Percentiles rank a stretch among this genome's conserved stretches.
Conservation (phyloP, 2,329 filamentous ascomycete genomes). For the Ceratocystis cacaofunesta region DNA sequence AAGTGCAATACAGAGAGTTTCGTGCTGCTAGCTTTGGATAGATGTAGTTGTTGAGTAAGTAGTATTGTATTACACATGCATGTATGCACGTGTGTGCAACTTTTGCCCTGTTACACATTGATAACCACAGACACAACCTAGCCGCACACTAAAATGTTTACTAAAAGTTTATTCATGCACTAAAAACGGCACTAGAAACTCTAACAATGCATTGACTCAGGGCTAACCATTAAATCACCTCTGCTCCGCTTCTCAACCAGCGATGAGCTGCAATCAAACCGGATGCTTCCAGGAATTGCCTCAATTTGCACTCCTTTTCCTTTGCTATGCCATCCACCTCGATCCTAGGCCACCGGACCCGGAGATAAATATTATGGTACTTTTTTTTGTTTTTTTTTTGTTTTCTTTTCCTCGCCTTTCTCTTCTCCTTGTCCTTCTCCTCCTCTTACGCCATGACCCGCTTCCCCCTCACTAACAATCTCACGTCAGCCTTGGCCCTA, state of each 20-base stretch:
- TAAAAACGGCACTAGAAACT: slow-evolving; percentile 1
- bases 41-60: background rate
- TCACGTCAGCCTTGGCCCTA: background rate
- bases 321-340: background rate
- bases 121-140: background rate
- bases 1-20: background rate
- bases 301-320: background rate
- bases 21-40: background rate
- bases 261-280: background rate
- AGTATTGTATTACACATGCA: background rate
- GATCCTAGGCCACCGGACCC: background rate
- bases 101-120: background rate
- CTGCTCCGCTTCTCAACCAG: background rate
- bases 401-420: background rate
- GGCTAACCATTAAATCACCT: background rate
- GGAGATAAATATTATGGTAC: background rate
- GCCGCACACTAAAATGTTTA: background rate
- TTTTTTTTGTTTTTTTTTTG: background rate
- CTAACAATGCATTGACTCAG: background rate
- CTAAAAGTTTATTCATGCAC: slow-evolving; percentile 4
- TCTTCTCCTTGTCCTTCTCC: background rate
- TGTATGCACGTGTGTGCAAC: background rate
- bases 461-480: background rate
- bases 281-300: background rate
- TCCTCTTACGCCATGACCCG: background rate